These are phyloP conservation scores for Dioscorea dumetorum DNA, from an alignment of 106 monocot species.

Conservation along the genomic window DNA sequence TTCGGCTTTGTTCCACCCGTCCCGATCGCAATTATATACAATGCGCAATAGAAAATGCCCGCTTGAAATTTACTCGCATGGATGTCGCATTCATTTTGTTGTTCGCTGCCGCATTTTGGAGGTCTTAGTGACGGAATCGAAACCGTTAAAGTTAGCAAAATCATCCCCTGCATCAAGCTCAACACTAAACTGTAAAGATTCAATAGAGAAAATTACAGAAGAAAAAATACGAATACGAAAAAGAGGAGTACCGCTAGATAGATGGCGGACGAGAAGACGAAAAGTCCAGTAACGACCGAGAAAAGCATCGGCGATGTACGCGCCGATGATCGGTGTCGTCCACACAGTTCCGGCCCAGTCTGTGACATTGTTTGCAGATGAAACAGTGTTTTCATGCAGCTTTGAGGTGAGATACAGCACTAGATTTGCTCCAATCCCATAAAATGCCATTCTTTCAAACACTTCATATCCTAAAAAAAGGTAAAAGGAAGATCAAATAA, in stretches of 20 bases:
- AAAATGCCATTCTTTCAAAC: slow-evolving; percentile 60
- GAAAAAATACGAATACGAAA: no score
- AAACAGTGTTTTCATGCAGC: slow-evolving; percentile 44
- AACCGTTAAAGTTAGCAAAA: slow-evolving; percentile 26
- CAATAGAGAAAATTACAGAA: no score
- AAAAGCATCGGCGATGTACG: slow-evolving; percentile 33
- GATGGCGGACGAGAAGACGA: slow-evolving; percentile 9
- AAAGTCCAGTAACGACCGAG: slow-evolving; percentile 36
- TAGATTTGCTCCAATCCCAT: slow-evolving; percentile 37
- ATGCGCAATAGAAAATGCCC: slow-evolving; percentile 28
- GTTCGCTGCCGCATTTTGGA: slow-evolving; percentile 15
- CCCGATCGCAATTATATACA: slow-evolving; percentile 50
- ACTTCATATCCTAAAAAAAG: slow-evolving; percentile 35
- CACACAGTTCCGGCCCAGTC: slow-evolving; percentile 49
- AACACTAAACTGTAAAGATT: no score
- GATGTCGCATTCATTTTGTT: background rate
- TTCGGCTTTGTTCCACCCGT: slow-evolving; percentile 57
- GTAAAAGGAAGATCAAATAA: no score
- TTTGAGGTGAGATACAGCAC: slow-evolving; percentile 35
- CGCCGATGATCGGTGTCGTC: slow-evolving; percentile 37
- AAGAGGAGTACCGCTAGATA: slow-evolving; percentile 18
- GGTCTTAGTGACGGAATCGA: slow-evolving; percentile 41
- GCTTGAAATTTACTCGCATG: slow-evolving; percentile 26
- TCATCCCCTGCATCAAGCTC: slow-evolving; percentile 19
- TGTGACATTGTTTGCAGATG: slow-evolving; percentile 50